Evolutionary conservation across 441 rosid genomes (phyloP).

Genomic region (Breynia disticha): DNA sequence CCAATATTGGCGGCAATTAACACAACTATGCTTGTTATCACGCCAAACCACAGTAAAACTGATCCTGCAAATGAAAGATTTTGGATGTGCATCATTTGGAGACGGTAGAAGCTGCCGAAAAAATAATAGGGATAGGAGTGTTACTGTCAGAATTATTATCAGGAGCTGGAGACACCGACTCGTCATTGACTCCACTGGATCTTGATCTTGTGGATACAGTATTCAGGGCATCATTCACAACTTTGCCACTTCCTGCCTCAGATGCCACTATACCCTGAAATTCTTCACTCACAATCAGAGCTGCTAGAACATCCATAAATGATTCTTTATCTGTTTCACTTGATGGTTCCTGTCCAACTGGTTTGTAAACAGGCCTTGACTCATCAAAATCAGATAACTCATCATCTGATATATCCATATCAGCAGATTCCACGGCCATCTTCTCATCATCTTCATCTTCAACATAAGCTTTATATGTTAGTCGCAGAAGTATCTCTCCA

Average conservation of each 20-base stretch:
- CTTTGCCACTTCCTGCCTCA: slow-evolving; percentile 52
- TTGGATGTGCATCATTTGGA: slow-evolving; percentile 9
- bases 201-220: slow-evolving; percentile 25
- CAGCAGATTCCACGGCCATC: slow-evolving; percentile 28
- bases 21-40: slow-evolving; percentile 53
- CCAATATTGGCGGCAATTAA: slow-evolving; percentile 60
- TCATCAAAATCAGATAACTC: slow-evolving; percentile 67
- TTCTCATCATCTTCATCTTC: slow-evolving; percentile 95
- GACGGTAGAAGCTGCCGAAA: neutral
- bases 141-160: slow-evolving; percentile 16
- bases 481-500: slow-evolving; percentile 78
- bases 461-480: slow-evolving; percentile 88
- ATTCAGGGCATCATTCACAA: slow-evolving; percentile 28
- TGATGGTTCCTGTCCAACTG: slow-evolving; percentile 24
- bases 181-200: slow-evolving; percentile 21
- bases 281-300: slow-evolving; percentile 86
- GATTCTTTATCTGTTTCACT: slow-evolving; percentile 55
- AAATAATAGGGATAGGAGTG: neutral
- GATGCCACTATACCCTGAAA: slow-evolving; percentile 95
- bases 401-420: slow-evolving; percentile 56
- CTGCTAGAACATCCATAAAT: slow-evolving; percentile 90
- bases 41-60: slow-evolving; percentile 55
- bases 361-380: slow-evolving; percentile 28
- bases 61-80: slow-evolving; percentile 46
- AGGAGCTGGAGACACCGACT: slow-evolving; percentile 26